Evolutionary conservation across 2,329 filamentous ascomycete genomes (phyloP).

Genomic region (Penicillium thymicola): DNA sequence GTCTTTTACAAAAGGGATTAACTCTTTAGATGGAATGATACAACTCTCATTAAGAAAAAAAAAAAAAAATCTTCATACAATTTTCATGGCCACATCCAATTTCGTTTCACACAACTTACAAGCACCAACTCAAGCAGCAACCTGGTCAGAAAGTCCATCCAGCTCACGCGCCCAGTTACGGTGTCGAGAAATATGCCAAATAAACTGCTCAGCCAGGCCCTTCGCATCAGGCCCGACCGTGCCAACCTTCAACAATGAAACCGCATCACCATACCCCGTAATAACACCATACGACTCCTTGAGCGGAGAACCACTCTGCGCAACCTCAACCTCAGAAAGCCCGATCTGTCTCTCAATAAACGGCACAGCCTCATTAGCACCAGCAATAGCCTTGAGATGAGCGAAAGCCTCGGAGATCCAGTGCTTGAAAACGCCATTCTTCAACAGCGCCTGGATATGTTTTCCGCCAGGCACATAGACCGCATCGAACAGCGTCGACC

Average conservation of each 20-base stretch:
- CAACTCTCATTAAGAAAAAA: neutral
- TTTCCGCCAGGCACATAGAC: slow-evolving; percentile 72
- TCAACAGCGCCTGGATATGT: slow-evolving; percentile 59
- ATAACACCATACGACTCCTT: slow-evolving; percentile 37
- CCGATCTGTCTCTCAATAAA: slow-evolving; percentile 32
- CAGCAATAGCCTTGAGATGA: slow-evolving; percentile 74
- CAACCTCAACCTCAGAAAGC: slow-evolving; percentile 27
- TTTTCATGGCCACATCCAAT: neutral
- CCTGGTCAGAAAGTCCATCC: slow-evolving; percentile 63
- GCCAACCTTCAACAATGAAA: slow-evolving; percentile 34
- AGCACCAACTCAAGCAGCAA: slow-evolving; percentile 61
- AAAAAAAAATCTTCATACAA: neutral
- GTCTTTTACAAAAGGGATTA: neutral
- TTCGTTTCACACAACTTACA: neutral
- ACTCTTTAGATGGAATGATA: too few species aligned
- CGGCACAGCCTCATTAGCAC: slow-evolving; percentile 52
- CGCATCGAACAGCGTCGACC: slow-evolving; percentile 75
- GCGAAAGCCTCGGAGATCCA: slow-evolving; percentile 79
- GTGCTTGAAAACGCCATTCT: slow-evolving; percentile 70
- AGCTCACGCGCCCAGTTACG: slow-evolving; percentile 72
- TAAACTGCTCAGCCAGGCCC: slow-evolving; percentile 68
- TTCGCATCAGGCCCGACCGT: slow-evolving; percentile 63
- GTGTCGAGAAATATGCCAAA: slow-evolving; percentile 67
- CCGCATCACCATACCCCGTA: slow-evolving; percentile 26
- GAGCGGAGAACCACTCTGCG: slow-evolving; percentile 16